Evolutionary conservation across 495 filamentous ascomycete genomes (phyloP), one percentile per base, ranked within the genome.

Genomic region (Immersiella caudata): DNA sequence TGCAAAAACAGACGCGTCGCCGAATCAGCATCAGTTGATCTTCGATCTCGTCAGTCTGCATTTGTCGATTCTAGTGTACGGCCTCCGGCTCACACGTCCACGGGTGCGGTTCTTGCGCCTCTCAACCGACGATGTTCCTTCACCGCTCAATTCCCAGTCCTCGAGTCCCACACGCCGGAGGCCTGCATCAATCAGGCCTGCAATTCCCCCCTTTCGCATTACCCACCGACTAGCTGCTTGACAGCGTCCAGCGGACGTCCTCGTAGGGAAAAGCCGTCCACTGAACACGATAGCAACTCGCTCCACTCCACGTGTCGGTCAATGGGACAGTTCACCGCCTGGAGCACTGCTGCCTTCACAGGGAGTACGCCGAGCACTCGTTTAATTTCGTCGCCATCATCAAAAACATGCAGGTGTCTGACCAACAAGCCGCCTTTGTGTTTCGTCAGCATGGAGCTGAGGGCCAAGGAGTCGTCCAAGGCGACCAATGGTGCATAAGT

Each of bases 301-400:
- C 26, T 40, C 62, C 46, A n/a, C 20, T 64, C 46, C 62, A 64
- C 62, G 62, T 64, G 62, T 64, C 62, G 21, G 46, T 22, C 60
- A 51, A 24, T 36, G 60, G 33, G 58, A n/a, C 40, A 46, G 9
- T 46, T 46, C 5, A 46, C 14, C 40, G 16, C 14, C 58, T 60
- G 24, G 25, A 40, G 24, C 58, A 9, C 20, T 57, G 54, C 54
- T 24, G 54, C 54, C 21, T 27, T 57, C 54, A 21, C 18, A 57
- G 21, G 40, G 40, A 18, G 14, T 2, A 46, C 40, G 40, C 40
- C 9, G 12, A 21, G 22, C 22, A 14, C 54, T 57, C 54, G 26
- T 14, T 14, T 26, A 24, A 57, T 57, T 57, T 57, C 22, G 16
- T 57, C 3, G 54, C 22, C 21, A 27, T 57, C 54, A 16, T 27